These are phyloP conservation scores for Fusarium metavorans DNA, from an alignment of 2,329 filamentous ascomycete species.

Conservation along the genomic window DNA sequence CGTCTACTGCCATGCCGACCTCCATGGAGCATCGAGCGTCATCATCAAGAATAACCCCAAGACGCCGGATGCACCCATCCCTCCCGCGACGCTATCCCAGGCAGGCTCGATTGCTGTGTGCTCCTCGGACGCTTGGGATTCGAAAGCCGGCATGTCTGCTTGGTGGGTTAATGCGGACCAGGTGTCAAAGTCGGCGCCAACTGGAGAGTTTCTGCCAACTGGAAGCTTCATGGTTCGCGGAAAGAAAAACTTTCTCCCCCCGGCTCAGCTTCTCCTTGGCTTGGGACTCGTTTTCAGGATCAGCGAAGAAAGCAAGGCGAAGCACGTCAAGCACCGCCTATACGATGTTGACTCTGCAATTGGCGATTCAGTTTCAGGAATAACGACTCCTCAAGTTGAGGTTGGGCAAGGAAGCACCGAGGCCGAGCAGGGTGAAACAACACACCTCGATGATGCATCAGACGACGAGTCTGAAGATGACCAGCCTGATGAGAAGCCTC, in stretches of 20 bases:
- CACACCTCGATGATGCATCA: slow-evolving; percentile 47
- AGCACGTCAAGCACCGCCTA: slow-evolving; percentile 77
- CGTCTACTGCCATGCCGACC: slow-evolving; percentile 90
- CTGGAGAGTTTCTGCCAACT: slow-evolving; percentile 81
- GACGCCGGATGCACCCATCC: slow-evolving; percentile 85
- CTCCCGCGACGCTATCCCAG: slow-evolving; percentile 90
- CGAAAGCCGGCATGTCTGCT: slow-evolving; percentile 93
- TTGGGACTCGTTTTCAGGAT: slow-evolving; percentile 90
- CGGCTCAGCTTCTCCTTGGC: slow-evolving; percentile 87
- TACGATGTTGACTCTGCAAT: slow-evolving; percentile 42
- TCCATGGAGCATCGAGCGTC: slow-evolving; percentile 85
- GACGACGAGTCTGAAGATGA: slow-evolving; percentile 50
- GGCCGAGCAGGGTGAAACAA: slow-evolving; percentile 33
- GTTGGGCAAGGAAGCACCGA: slow-evolving; percentile 40
- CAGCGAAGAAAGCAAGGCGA: slow-evolving; percentile 86
- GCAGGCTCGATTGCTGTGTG: slow-evolving; percentile 88
- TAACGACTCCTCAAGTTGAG: slow-evolving; percentile 38
- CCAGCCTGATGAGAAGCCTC: slow-evolving; percentile 44
- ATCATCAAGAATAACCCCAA: slow-evolving; percentile 89
- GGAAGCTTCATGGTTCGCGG: slow-evolving; percentile 86
- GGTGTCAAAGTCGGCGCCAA: slow-evolving; percentile 85
- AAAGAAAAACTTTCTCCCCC: slow-evolving; percentile 91
- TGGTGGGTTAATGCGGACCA: slow-evolving; percentile 96
- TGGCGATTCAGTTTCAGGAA: slow-evolving; percentile 21
- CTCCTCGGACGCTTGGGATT: slow-evolving; percentile 93